These are phyloP conservation scores for Clavispora fructus DNA, from an alignment of 805 yeast species.

Conservation along the genomic window DNA sequence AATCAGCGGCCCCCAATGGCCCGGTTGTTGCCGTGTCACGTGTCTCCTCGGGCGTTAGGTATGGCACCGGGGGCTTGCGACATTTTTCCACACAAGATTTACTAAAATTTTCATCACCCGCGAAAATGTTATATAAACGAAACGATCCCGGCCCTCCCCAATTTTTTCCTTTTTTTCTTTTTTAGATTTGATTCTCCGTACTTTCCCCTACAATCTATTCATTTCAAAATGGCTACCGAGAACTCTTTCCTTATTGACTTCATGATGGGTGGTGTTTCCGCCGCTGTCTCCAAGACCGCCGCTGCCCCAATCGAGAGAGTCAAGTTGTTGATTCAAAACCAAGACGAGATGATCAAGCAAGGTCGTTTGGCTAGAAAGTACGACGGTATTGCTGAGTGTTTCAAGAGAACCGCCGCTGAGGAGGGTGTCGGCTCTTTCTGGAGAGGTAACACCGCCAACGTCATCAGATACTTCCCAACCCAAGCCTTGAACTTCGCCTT, in stretches of 20 bases:
- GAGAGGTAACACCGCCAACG: constrained; percentile 99
- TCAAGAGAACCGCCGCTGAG: constrained; percentile 88
- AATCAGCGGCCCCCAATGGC: constrained; percentile 1
- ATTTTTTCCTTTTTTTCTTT: constrained; percentile 5
- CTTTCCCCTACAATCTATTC: constrained; percentile 6
- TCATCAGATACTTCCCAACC: constrained; percentile 98
- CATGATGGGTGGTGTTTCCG: constrained; percentile 98
- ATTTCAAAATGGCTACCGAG: constrained; percentile 15
- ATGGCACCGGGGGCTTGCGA: constrained; percentile 8
- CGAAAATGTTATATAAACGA: constrained; percentile 15
- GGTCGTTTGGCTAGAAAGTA: constrained; percentile 86
- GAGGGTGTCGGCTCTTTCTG: constrained; percentile 94
- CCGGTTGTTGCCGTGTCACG: constrained; percentile 19
- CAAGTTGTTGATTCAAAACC: constrained; percentile 93
- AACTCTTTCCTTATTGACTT: constrained; percentile 42
- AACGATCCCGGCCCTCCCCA: constrained; percentile 7
- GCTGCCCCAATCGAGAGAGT: constrained; percentile 98
- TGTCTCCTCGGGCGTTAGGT: constrained; percentile 6
- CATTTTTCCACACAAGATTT: constrained; percentile 7
- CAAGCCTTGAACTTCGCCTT: constrained; percentile 98
- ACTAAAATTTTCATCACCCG: constrained; percentile 6
- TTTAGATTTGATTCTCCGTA: constrained; percentile 11
- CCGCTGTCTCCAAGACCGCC: constrained; percentile 97
- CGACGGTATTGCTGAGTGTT: constrained; percentile 90
- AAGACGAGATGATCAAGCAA: constrained; percentile 97